These are phyloP conservation scores for Rhododendron griersonianum DNA, from an alignment of 148 eudicot genomes.

Conservation along the genomic window DNA sequence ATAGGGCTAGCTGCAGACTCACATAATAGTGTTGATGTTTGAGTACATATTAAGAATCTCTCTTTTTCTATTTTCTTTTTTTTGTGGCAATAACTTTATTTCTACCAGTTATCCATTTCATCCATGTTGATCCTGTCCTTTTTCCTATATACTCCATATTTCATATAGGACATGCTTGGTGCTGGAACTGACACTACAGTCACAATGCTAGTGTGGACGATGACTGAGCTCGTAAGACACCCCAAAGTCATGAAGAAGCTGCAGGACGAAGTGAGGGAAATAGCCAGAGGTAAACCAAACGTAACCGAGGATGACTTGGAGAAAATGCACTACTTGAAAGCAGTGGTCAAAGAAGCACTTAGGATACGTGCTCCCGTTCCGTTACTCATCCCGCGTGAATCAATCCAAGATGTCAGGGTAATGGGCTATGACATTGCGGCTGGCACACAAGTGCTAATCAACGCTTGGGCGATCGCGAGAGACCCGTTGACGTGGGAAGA, in stretches of 20 bases:
- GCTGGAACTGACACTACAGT: conserved; percentile 46
- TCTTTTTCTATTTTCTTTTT: too few species aligned
- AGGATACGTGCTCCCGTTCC: conserved; percentile 32
- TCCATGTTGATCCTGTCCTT: neutral
- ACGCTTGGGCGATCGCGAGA: conserved; percentile 35
- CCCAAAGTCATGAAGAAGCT: conserved; percentile 26
- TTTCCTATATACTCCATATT: neutral
- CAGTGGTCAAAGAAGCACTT: conserved; percentile 36
- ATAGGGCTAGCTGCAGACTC: too few species aligned
- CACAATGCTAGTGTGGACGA: conserved; percentile 41
- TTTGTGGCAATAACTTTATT: too few species aligned
- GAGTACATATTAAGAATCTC: too few species aligned
- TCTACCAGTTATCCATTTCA: too few species aligned
- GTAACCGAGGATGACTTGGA: neutral
- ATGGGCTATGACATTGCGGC: conserved; percentile 33
- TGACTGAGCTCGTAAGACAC: conserved; percentile 39
- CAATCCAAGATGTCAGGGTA: conserved; percentile 18
- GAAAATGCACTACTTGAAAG: conserved; percentile 38
- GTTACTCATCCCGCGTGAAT: conserved; percentile 18
- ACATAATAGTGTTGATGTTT: too few species aligned
- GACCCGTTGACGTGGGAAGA: conserved; percentile 29
- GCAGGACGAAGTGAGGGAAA: conserved; percentile 33
- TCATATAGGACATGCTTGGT: conserved; percentile 35
- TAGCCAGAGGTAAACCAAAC: conserved; percentile 14
- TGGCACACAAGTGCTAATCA: conserved; percentile 19